phyloP scores from a whole-genome alignment of 164 flowering plant species.

The Annona cherimola region DNA sequence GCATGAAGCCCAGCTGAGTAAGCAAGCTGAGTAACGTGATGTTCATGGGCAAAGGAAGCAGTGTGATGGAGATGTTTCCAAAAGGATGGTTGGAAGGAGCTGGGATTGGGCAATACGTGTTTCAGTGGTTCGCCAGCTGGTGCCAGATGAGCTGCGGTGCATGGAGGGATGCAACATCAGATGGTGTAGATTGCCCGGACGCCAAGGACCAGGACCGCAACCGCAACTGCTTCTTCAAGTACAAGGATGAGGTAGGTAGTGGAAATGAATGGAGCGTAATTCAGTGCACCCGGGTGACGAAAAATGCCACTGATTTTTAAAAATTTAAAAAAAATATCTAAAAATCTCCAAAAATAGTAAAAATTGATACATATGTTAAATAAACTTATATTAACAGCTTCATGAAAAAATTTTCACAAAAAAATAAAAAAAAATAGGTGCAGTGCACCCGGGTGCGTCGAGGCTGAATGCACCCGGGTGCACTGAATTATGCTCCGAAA shows the following conservation, averaged over 20 bases:
- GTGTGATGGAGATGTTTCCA: slow-evolving; percentile 10
- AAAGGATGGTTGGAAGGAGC: slow-evolving; percentile 12
- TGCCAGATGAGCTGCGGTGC: slow-evolving; percentile 4
- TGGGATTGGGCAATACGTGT: slow-evolving; percentile 10
- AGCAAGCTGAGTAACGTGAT: slow-evolving; percentile 1
- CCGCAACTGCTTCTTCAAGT: background rate
- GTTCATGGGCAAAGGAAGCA: slow-evolving; percentile 8
- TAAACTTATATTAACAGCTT: no score
- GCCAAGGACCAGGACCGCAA: background rate
- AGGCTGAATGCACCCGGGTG: no score
- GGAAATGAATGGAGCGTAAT: no score
- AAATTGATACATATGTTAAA: no score
- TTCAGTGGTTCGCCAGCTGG: slow-evolving; percentile 11
- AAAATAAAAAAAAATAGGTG: no score
- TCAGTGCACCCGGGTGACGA: no score
- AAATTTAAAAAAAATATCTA: no score
- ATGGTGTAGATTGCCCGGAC: background rate
- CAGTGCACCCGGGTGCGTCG: no score
- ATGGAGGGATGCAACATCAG: slow-evolving; percentile 3
- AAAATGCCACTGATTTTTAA: no score
- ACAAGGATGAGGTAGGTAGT: slow-evolving; percentile 6
- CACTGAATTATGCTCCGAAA: no score
- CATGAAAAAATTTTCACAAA: no score
- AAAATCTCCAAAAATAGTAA: no score
- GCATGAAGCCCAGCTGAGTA: slow-evolving; percentile 12